phyloP scores from a whole-genome alignment of 768 basidiomycete genomes.

The Boletus edulis region DNA sequence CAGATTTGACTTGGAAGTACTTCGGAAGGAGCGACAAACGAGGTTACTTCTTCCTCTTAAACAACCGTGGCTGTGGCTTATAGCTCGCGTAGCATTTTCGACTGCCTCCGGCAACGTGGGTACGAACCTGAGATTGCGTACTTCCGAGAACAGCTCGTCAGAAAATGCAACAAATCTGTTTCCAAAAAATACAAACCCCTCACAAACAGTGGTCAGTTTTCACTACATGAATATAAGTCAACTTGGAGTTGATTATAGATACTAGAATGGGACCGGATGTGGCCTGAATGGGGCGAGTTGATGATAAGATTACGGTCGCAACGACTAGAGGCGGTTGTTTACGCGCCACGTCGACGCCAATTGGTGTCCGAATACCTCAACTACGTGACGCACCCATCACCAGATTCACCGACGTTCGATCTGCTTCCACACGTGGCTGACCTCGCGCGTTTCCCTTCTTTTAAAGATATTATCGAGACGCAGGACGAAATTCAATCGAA shows the following conservation, averaged over 20 bases:
- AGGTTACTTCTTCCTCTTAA: not conserved
- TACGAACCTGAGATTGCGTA: conserved; percentile 9
- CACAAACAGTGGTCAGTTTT: conserved; percentile 8
- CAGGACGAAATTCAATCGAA: not conserved
- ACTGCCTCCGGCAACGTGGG: conserved; percentile 11
- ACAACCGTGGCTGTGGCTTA: not conserved
- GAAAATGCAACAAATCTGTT: not conserved
- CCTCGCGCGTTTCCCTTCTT: conserved; percentile 9
- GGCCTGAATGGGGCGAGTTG: conserved; percentile 1
- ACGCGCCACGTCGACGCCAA: conserved; percentile 4
- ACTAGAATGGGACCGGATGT: conserved; percentile 12
- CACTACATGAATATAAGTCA: too few species aligned
- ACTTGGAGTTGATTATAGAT: not conserved
- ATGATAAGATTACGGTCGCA: conserved; percentile 2
- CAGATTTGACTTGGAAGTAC: conserved; percentile 8
- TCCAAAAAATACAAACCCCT: conserved; percentile 12
- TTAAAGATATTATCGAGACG: conserved; percentile 6
- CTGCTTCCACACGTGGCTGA: conserved; percentile 18
- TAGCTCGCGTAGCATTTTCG: conserved; percentile 14
- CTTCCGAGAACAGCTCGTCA: not conserved
- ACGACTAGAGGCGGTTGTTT: conserved; percentile 2
- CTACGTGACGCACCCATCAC: conserved; percentile 7
- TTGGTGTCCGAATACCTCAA: conserved; percentile 6
- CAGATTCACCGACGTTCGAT: not conserved
- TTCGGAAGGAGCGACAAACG: conserved; percentile 6